These are phyloP conservation scores for Candida gigantensis DNA, from an alignment of 1,139 yeast genomes.

Conservation along the genomic window DNA sequence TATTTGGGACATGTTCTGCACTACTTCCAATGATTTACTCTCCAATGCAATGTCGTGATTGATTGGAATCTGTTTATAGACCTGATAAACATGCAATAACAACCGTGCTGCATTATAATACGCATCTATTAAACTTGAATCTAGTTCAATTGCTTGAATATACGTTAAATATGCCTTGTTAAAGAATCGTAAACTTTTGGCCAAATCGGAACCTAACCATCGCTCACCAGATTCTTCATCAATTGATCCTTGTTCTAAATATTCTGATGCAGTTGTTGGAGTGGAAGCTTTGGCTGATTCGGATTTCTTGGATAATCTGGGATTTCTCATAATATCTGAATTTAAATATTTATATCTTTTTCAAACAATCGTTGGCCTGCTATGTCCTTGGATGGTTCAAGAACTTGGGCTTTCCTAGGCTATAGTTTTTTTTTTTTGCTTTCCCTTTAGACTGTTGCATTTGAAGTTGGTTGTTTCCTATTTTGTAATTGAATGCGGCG, in stretches of 20 bases:
- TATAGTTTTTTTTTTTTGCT: too few species aligned
- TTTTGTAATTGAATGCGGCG: too few species aligned
- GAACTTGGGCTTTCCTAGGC: too few species aligned
- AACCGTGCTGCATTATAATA: conserved; percentile 52
- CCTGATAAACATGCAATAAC: conserved; percentile 47
- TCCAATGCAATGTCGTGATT: conserved; percentile 24
- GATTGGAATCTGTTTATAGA: conserved; percentile 2
- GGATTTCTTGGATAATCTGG: conserved; percentile 9
- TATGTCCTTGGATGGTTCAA: too few species aligned
- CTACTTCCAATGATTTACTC: conserved; percentile 1
- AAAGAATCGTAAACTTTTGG: conserved; percentile 55
- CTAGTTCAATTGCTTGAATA: conserved; percentile 25
- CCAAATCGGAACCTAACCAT: conserved; percentile 56
- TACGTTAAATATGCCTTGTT: conserved; percentile 48
- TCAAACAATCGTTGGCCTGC: too few species aligned
- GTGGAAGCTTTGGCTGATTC: conserved; percentile 7
- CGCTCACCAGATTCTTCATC: conserved; percentile 61
- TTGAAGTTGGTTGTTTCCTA: too few species aligned
- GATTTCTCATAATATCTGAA: too few species aligned
- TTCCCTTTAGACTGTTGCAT: too few species aligned
- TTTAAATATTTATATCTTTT: too few species aligned
- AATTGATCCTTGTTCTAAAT: conserved; percentile 45
- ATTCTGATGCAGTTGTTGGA: conserved; percentile 47
- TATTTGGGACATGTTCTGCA: conserved; percentile 37
- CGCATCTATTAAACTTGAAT: conserved; percentile 30